phyloP scores from a whole-genome alignment of 2,329 filamentous ascomycete species.

The Colletotrichum brevisporum region DNA sequence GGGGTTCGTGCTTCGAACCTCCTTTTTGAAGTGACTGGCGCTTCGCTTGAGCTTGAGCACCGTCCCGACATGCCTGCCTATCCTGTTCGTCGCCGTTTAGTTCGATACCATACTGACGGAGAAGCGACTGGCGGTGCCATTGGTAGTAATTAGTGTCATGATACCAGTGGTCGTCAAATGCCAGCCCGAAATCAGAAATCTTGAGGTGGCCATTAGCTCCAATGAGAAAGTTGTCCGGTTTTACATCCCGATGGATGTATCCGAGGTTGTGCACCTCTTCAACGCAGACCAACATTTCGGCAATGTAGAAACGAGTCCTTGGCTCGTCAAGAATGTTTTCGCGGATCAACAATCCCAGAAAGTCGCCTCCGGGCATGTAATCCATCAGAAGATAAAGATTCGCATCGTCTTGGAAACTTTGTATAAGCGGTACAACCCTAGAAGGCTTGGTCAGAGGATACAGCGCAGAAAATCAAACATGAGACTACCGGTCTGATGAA shows the following conservation, averaged over 20 bases:
- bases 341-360: conserved; percentile 87
- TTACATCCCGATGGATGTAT: conserved; percentile 96
- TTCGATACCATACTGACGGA: conserved; percentile 81
- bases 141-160: conserved; percentile 92
- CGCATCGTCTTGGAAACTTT: conserved; percentile 88
- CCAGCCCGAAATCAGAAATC: conserved; percentile 95
- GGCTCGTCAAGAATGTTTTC: conserved; percentile 86
- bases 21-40: conserved; percentile 21
- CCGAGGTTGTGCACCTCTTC: conserved; percentile 90
- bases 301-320: conserved; percentile 87
- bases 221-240: conserved; percentile 97
- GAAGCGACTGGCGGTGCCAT: conserved; percentile 82
- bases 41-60: neutral
- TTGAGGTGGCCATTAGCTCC: conserved; percentile 90
- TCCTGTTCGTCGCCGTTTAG: conserved; percentile 83
- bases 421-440: conserved; percentile 87
- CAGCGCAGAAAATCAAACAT: too few species aligned
- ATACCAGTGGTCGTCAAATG: conserved; percentile 95
- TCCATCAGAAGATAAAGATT: conserved; percentile 97
- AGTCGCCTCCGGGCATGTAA: conserved; percentile 97
- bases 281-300: conserved; percentile 96
- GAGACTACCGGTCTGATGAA: too few species aligned
- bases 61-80: conserved; percentile 22
- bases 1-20: conserved; percentile 40
- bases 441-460: too few species aligned